These are phyloP conservation scores for Funneliformis caledonium DNA, from an alignment of 371 early-diverging fungal genomes.

Conservation along the genomic window DNA sequence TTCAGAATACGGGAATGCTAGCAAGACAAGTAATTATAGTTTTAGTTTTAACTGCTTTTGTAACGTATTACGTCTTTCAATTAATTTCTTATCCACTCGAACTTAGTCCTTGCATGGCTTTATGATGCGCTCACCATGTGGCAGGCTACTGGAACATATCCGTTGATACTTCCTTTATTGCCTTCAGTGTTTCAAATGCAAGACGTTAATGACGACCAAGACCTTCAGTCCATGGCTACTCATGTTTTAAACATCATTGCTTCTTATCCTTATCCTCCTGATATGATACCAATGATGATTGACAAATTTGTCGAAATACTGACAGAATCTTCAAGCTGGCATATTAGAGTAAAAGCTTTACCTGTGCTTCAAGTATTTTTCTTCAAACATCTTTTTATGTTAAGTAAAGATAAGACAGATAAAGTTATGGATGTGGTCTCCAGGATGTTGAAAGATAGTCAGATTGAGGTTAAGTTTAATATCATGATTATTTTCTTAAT, in stretches of 20 bases:
- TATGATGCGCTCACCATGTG: constrained; percentile 58
- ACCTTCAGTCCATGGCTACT: constrained; percentile 67
- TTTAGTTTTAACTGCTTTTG: background rate
- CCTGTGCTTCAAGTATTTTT: constrained; percentile 80
- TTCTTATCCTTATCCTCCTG: constrained; percentile 60
- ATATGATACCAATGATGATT: constrained; percentile 56
- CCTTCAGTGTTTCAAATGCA: constrained; percentile 73
- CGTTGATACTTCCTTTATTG: constrained; percentile 59
- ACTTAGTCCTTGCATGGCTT: constrained; percentile 71
- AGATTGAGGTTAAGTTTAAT: constrained; percentile 66
- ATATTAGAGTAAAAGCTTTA: constrained; percentile 69
- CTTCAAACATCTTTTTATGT: constrained; percentile 71
- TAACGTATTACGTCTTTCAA: background rate
- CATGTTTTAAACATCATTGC: constrained; percentile 58
- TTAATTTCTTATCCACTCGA: background rate
- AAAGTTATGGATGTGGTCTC: constrained; percentile 69
- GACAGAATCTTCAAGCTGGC: constrained; percentile 72
- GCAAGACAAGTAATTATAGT: constrained; percentile 67
- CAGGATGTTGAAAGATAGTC: constrained; percentile 69
- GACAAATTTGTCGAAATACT: constrained; percentile 61
- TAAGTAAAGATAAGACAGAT: constrained; percentile 57
- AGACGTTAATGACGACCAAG: constrained; percentile 76
- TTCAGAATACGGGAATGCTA: constrained; percentile 69
- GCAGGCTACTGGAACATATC: constrained; percentile 57
- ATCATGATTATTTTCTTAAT: background rate